phyloP scores from a whole-genome alignment of 192 early-diverging fungal species.

The Backusella liffmaniae region DNA sequence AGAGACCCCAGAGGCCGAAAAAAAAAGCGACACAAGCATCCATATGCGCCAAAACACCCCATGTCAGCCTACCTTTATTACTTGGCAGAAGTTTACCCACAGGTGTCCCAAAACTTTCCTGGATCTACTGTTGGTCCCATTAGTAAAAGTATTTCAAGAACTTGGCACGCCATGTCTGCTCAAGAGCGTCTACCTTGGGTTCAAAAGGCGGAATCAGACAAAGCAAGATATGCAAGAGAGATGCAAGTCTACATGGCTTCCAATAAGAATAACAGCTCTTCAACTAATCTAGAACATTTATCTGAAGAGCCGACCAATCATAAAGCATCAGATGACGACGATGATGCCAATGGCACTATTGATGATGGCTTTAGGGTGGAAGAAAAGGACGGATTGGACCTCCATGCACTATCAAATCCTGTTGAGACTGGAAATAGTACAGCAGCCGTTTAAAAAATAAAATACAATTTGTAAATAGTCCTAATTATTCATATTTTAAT shows the following conservation, averaged over 20 bases:
- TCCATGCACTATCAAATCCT: background rate
- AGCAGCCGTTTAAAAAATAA: background rate
- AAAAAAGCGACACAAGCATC: constrained; percentile 72
- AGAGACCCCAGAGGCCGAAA: constrained; percentile 44
- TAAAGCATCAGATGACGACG: background rate
- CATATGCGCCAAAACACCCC: constrained; percentile 79
- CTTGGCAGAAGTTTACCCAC: constrained; percentile 62
- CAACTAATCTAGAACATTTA: background rate
- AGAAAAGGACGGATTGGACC: background rate
- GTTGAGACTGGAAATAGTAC: background rate
- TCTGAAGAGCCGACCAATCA: background rate
- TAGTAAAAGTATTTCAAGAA: constrained; percentile 69
- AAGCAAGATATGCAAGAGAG: constrained; percentile 66
- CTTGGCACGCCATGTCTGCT: constrained; percentile 61
- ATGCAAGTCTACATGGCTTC: constrained; percentile 47
- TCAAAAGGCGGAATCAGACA: constrained; percentile 58
- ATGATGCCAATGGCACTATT: background rate
- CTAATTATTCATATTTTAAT: background rate
- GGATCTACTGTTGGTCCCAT: constrained; percentile 72
- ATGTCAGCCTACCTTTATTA: constrained; percentile 86
- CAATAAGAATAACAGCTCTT: background rate
- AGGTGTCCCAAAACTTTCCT: constrained; percentile 62
- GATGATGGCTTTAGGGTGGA: background rate
- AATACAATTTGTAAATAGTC: background rate
- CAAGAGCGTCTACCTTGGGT: constrained; percentile 51